Base-by-base conservation (phyloP, 371 early-diverging fungal genomes). In the Lichtheimia ramosa region DNA sequence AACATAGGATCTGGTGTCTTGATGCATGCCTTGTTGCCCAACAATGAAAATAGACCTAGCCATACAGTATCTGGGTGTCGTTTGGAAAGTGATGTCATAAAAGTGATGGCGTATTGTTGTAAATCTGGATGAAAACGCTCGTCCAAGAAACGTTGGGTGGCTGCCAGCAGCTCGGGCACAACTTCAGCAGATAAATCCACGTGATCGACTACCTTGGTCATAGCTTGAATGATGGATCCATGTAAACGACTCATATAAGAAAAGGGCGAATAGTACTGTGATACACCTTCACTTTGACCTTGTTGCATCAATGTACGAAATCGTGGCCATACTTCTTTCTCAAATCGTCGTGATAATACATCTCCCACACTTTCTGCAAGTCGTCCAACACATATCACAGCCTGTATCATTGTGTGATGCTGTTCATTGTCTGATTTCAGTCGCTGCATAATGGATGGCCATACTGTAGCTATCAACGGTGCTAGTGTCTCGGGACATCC, bases 381-480 rank as follows among this genome's bases (percentile, higher is more conserved):
- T 16, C 56, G 57, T 40, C 70, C 67, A 2, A 79, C 61, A 1
- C 83, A 62, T 21, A 34, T 21, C 6, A 79, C 65, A 0, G 88
- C 84, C 24, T 81, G 71, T 23, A 78, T 61, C 5, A 77, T 74
- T 1, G 88, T 86, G 55, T 66, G 81, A 21, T 73, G 74, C 40
- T 83, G 73, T 16, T 63, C 10, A 58, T 87, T 86, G n/a, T 46
- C 46, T 0, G 46, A 46, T 15, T 65, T 64, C 27, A 86, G 58
- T 27, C 87, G 68, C 2, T 71, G 68, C 2, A 84, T 56, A 5
- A 86, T 58, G 0, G 62, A 58, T 0, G 82, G 79, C 90, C 90
- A 89, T 13, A 84, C 51, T 8, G 43, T 51, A 62, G 87, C 79
- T 3, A 87, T 63, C 4, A 82, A 56, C 3, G 82, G 77, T 54